These are phyloP conservation scores for Scedosporium apiospermum DNA, from an alignment of 2,329 filamentous ascomycete species.

Conservation along the genomic window DNA sequence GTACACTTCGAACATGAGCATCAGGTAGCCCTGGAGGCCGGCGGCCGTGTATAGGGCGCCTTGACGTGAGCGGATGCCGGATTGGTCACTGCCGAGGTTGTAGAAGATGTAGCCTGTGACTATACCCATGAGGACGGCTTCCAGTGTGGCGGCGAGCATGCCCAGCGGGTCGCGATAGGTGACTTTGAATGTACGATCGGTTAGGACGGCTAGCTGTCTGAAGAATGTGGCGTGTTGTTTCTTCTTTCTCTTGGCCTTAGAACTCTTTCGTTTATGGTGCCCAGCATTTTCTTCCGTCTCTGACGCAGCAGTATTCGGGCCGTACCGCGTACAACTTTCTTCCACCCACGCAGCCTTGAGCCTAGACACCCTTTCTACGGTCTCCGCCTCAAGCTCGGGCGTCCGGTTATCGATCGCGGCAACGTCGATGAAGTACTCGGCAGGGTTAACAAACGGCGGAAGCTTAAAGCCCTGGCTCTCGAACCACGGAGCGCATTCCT, in stretches of 20 bases:
- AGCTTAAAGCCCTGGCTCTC: constrained; percentile 47
- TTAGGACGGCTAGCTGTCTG: constrained; percentile 57
- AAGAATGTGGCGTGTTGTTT: constrained; percentile 42
- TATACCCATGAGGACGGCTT: constrained; percentile 61
- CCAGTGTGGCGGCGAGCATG: constrained; percentile 58
- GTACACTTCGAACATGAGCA: constrained; percentile 68
- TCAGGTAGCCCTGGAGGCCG: constrained; percentile 66
- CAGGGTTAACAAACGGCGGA: constrained; percentile 67
- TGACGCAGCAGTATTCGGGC: constrained; percentile 4
- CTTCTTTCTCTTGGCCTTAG: constrained; percentile 9
- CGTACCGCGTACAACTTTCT: constrained; percentile 21
- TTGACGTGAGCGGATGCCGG: constrained; percentile 64
- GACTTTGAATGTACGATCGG: constrained; percentile 58
- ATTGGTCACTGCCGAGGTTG: constrained; percentile 51
- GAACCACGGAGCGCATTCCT: constrained; percentile 56
- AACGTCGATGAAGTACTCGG: constrained; percentile 66
- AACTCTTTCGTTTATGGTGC: background rate
- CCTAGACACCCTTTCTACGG: constrained; percentile 46
- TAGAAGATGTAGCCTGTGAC: constrained; percentile 67
- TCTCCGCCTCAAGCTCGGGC: constrained; percentile 52
- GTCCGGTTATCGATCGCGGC: constrained; percentile 66
- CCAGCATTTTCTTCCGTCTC: background rate
- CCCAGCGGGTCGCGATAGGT: constrained; percentile 72
- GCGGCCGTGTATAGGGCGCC: constrained; percentile 64
- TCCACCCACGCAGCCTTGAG: constrained; percentile 52